Evolutionary conservation across 2,329 filamentous ascomycete genomes (phyloP).

Genomic region (Colletotrichum endophyticum): DNA sequence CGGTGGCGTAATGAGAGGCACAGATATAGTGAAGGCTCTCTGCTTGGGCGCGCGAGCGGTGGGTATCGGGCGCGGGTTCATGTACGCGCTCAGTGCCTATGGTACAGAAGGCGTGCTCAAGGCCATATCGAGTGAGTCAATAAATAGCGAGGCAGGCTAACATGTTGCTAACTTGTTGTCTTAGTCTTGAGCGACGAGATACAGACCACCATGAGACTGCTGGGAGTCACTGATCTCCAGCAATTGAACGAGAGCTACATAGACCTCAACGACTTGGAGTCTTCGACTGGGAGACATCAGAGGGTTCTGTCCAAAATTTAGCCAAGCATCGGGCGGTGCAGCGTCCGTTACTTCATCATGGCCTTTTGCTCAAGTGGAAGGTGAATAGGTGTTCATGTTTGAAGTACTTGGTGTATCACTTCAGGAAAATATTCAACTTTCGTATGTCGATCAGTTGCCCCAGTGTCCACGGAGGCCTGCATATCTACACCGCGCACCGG

Average conservation of each 20-base stretch:
- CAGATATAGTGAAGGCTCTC: background rate
- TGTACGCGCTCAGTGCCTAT: background rate
- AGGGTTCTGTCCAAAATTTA: background rate
- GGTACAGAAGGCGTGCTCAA: background rate
- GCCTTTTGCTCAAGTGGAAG: fast-evolving
- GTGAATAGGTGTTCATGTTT: fast-evolving
- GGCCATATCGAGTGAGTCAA: background rate
- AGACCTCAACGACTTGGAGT: background rate
- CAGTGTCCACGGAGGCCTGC: fast-evolving
- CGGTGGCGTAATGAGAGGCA: background rate
- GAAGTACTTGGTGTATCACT: background rate
- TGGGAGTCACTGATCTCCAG: background rate
- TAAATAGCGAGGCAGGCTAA: fast-evolving
- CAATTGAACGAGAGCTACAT: background rate
- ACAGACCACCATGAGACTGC: background rate
- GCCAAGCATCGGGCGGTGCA: background rate
- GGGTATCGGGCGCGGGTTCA: background rate
- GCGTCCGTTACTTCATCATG: background rate
- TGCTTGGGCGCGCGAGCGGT: background rate
- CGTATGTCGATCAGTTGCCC: background rate
- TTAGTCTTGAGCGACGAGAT: background rate
- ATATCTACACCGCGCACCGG: background rate
- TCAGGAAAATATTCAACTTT: background rate
- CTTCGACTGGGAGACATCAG: background rate
- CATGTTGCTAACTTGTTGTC: background rate